Base-by-base conservation (phyloP, 2,329 filamentous ascomycete species). In the Fusarium sp. region DNA sequence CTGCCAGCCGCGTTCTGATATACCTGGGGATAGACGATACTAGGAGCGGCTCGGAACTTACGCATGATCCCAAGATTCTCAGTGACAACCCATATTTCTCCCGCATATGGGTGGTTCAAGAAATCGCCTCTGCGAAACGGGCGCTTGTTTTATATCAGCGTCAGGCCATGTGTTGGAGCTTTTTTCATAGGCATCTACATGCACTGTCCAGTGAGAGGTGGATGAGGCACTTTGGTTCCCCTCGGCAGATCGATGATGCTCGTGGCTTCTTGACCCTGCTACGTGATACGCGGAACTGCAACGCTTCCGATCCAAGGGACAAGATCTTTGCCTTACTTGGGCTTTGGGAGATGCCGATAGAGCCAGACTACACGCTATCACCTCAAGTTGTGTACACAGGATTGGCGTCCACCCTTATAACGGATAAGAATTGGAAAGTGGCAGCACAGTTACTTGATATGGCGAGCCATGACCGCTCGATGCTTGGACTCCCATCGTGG, bases 321-420 rank as follows among this genome's bases (percentile, higher is more conserved):
- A 65, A 65, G 30, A 18, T 65, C 1, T 65, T 65, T 13, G 58
- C 58, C 7, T 17, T 65, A 20, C 26, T 65, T 15, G 62, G 62
- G 0, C 45, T 65, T 1, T 65, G 62, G 58, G 6, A 63, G n/a
- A 18, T 9, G 1, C 0, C 1, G 0, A 0, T 53, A 4, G 58
- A 63, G 6, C 62, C 62, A 2, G 45, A 65, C 10, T 65, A 65
- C 10, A 63, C 22, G 1, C 38, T 65, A 0, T 38, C 58, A 2
- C 22, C 62, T 6, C 62, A 65, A 8, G 45, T 11, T 6, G 45
- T 65, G 12, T 65, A 53, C 2, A 65, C 26, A 8, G 62, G 62
- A 15, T 11, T 65, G 18, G 45, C 58, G 4, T 26, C 26, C 26
- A 26, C 4, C 26, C 5, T 26, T n/a, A n/a, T n/a, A n/a, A n/a